Percentiles rank a stretch among this genome's conserved stretches.
phyloP scores from a whole-genome alignment of 129 eudicot species.

The Flaveria ramosissima region DNA sequence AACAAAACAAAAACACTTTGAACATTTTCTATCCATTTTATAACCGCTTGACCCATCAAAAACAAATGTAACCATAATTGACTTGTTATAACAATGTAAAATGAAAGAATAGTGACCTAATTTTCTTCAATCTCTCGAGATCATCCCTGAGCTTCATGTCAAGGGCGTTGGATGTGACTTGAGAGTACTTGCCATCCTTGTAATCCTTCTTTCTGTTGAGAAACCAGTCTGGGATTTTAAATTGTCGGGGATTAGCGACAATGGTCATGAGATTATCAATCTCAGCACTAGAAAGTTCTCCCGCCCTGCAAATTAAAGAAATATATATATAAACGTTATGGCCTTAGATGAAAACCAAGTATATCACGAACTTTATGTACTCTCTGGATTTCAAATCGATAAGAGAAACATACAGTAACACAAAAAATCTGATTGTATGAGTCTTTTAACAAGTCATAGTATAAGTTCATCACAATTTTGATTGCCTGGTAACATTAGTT shows the following conservation, averaged over 20 bases:
- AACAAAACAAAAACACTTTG: not conserved
- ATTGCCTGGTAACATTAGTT: not conserved
- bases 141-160: slow-evolving; percentile 19
- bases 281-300: slow-evolving; percentile 16
- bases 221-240: slow-evolving; percentile 20
- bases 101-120: not conserved
- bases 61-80: no score
- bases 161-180: slow-evolving; percentile 21
- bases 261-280: slow-evolving; percentile 16
- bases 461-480: not conserved
- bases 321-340: no score
- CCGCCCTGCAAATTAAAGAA: not conserved
- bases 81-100: not conserved
- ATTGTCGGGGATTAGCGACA: slow-evolving; percentile 12
- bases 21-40: not conserved
- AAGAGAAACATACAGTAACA: not conserved
- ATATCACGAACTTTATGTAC: not conserved
- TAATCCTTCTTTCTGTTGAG: slow-evolving; percentile 14
- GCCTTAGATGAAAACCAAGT: not conserved
- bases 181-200: slow-evolving; percentile 19
- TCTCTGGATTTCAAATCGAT: not conserved
- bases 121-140: slow-evolving; percentile 19
- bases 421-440: not conserved
- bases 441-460: not conserved
- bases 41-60: no score